Percentiles rank a stretch among this genome's conserved stretches.
Evolutionary conservation across 768 basidiomycete genomes (phyloP).

Genomic region (Floccularia luteovirens): DNA sequence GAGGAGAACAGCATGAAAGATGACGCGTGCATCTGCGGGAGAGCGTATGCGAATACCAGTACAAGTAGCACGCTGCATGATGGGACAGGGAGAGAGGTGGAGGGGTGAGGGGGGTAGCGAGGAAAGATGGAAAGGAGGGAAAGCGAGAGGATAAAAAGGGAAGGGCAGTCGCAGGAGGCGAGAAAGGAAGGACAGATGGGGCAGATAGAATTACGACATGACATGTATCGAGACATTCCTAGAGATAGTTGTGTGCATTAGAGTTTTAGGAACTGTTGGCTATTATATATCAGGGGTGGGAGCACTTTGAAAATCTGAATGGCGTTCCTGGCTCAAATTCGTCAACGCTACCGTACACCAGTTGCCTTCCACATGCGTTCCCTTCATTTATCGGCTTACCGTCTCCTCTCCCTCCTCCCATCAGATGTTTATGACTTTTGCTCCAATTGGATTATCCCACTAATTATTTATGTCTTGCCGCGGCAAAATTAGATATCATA

Average conservation of each 20-base stretch:
- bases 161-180: slow-evolving; percentile 7
- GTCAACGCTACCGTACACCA: slow-evolving; percentile 38
- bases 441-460: too few relatives aligned
- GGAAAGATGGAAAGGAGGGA: slow-evolving; percentile 14
- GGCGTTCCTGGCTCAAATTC: neutral
- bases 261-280: slow-evolving; percentile 38
- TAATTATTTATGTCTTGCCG: too few relatives aligned
- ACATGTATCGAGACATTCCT: slow-evolving; percentile 19
- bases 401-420: too few relatives aligned
- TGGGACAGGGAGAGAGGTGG: slow-evolving; percentile 7
- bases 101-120: slow-evolving; percentile 11
- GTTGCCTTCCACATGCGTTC: slow-evolving; percentile 47
- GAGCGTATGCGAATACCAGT: slow-evolving; percentile 44
- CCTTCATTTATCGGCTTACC: slow-evolving; percentile 47
- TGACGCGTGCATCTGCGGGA: slow-evolving; percentile 44
- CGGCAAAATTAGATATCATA: too few relatives aligned
- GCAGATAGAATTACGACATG: slow-evolving; percentile 30
- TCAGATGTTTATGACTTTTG: too few relatives aligned
- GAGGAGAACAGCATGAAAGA: slow-evolving; percentile 69
- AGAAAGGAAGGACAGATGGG: slow-evolving; percentile 32
- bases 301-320: neutral
- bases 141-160: slow-evolving; percentile 2
- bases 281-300: slow-evolving; percentile 22
- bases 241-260: slow-evolving; percentile 28
- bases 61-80: slow-evolving; percentile 46